These are phyloP conservation scores for Boletus fagicola DNA, from an alignment of 768 basidiomycete genomes.

Conservation along the genomic window DNA sequence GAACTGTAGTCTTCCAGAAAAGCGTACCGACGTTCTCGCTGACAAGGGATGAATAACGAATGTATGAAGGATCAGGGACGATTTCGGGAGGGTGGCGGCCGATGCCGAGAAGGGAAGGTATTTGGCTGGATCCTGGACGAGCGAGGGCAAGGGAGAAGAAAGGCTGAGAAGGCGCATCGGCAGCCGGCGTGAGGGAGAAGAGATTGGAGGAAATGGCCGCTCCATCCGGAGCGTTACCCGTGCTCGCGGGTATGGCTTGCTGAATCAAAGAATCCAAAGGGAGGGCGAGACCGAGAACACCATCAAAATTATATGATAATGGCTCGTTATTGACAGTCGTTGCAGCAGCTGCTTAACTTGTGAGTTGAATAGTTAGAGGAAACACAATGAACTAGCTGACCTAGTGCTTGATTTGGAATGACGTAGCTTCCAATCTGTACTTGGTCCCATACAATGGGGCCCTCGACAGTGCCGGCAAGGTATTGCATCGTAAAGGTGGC, in stretches of 20 bases:
- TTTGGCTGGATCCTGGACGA: constrained; percentile 58
- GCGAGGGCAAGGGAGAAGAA: constrained; percentile 69
- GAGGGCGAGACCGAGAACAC: constrained; percentile 74
- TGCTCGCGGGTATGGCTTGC: constrained; percentile 44
- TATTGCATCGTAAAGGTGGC: constrained; percentile 52
- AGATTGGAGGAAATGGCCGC: constrained; percentile 68
- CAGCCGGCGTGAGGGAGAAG: constrained; percentile 59
- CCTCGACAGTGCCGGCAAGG: constrained; percentile 54
- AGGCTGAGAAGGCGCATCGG: constrained; percentile 52
- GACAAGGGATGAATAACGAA: constrained; percentile 51
- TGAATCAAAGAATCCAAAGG: constrained; percentile 72
- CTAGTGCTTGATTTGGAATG: constrained; percentile 67
- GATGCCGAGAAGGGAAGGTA: constrained; percentile 65
- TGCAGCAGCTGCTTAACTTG: constrained; percentile 52
- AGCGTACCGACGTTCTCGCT: constrained; percentile 39
- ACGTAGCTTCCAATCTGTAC: constrained; percentile 62
- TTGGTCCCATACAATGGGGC: constrained; percentile 69
- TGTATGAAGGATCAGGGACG: constrained; percentile 50
- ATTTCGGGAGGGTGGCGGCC: constrained; percentile 59
- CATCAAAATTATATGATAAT: constrained; percentile 54
- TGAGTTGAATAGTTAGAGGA: not conserved
- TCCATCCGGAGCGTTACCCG: constrained; percentile 55
- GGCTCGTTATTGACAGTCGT: constrained; percentile 53
- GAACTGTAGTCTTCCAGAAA: constrained; percentile 64
- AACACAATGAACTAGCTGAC: constrained; percentile 36